Evolutionary conservation across 2,329 filamentous ascomycete species (phyloP).

Genomic region (Grosmannia penicillata): DNA sequence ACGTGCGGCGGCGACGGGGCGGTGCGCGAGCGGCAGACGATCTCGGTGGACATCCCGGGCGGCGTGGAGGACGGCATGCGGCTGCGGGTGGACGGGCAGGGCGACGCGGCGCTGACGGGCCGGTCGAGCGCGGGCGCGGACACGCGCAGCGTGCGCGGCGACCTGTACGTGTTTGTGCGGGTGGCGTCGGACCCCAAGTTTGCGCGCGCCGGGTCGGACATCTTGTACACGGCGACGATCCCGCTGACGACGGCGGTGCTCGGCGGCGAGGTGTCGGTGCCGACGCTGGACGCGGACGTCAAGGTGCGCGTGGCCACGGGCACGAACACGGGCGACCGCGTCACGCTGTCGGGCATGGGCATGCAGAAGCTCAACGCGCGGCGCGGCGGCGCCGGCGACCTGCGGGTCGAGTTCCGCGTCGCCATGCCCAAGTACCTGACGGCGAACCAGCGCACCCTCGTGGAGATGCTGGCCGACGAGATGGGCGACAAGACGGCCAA

Average conservation of each 20-base stretch:
- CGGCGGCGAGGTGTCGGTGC: conserved; percentile 77
- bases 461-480: conserved; percentile 94
- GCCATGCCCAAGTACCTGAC: conserved; percentile 89
- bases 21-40: conserved; percentile 64
- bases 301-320: conserved; percentile 85
- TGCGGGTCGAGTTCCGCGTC: conserved; percentile 90
- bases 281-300: conserved; percentile 80
- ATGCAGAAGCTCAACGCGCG: conserved; percentile 74
- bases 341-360: conserved; percentile 79
- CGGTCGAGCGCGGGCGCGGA: conserved; percentile 28
- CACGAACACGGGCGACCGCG: conserved; percentile 81
- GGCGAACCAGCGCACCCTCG: conserved; percentile 77
- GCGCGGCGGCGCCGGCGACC: conserved; percentile 59
- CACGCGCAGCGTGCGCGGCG: conserved; percentile 57
- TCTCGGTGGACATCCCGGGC: conserved; percentile 82
- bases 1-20: conserved; percentile 74
- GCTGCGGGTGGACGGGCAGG: conserved; percentile 68
- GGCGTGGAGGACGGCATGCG: conserved; percentile 97
- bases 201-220: conserved; percentile 72
- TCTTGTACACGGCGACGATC: conserved; percentile 82
- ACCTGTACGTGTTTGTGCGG: conserved; percentile 80
- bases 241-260: conserved; percentile 86
- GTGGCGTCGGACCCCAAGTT: conserved; percentile 88
- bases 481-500: conserved; percentile 86
- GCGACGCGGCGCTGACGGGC: conserved; percentile 72